These are phyloP conservation scores for Boletus pseudopeckii DNA, from an alignment of 768 basidiomycete genomes.

Conservation along the genomic window DNA sequence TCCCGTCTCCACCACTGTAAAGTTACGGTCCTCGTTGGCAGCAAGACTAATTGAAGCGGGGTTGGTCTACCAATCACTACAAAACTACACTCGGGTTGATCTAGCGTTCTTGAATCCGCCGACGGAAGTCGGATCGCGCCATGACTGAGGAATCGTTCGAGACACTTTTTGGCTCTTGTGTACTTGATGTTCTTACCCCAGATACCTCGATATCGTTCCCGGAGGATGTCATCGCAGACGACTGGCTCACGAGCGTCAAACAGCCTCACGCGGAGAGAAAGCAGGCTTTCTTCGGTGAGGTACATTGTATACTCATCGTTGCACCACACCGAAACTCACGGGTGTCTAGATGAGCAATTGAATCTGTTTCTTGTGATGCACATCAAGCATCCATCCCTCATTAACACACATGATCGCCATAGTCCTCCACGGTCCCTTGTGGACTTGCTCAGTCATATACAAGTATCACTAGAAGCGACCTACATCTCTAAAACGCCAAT, in stretches of 20 bases:
- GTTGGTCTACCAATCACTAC: neutral
- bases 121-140: neutral
- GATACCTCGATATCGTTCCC: slow-evolving; percentile 63
- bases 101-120: neutral
- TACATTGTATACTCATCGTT: slow-evolving; percentile 13
- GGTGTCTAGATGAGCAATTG: slow-evolving; percentile 51
- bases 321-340: slow-evolving; percentile 14
- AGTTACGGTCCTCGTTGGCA: neutral
- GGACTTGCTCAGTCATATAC: slow-evolving; percentile 62
- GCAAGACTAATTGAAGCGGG: neutral
- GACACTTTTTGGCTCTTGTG: slow-evolving; percentile 55
- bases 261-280: slow-evolving; percentile 47
- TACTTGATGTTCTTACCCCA: slow-evolving; percentile 62
- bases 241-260: slow-evolving; percentile 53
- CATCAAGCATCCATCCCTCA: slow-evolving; percentile 33
- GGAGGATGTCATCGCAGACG: slow-evolving; percentile 40
- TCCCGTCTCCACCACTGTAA: neutral
- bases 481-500: slow-evolving; percentile 58
- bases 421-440: slow-evolving; percentile 42
- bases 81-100: neutral
- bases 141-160: slow-evolving; percentile 50
- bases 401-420: slow-evolving; percentile 19
- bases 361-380: slow-evolving; percentile 44
- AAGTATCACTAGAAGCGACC: slow-evolving; percentile 77
- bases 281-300: slow-evolving; percentile 74